phyloP scores from a whole-genome alignment of 2,329 filamentous ascomycete genomes.

The Hypomyces rosellus region DNA sequence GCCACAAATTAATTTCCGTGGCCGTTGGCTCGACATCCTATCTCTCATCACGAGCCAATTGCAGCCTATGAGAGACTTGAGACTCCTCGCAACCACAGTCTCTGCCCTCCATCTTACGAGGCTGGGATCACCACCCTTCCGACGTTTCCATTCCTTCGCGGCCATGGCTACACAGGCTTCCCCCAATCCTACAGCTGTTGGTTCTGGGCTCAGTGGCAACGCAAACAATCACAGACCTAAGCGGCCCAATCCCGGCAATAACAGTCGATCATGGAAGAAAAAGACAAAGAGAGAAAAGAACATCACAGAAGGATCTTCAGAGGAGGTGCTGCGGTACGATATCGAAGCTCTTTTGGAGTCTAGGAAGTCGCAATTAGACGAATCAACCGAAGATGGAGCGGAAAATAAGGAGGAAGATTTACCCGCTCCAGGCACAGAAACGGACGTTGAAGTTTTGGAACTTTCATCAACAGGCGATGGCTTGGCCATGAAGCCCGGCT shows the following conservation, averaged over 20 bases:
- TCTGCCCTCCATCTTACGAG: not conserved
- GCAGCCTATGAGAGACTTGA: slow-evolving; percentile 13
- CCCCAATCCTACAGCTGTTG: not conserved
- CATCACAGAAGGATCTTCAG: slow-evolving; percentile 55
- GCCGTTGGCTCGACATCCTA: no score
- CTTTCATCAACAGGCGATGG: slow-evolving; percentile 92
- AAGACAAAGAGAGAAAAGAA: slow-evolving; percentile 54
- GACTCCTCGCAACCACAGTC: not conserved
- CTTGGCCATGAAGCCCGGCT: slow-evolving; percentile 64
- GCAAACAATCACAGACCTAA: slow-evolving; percentile 14
- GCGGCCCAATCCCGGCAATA: slow-evolving; percentile 17
- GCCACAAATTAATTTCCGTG: no score
- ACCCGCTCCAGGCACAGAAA: slow-evolving; percentile 64
- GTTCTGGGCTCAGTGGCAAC: slow-evolving; percentile 7
- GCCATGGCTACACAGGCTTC: slow-evolving; percentile 13
- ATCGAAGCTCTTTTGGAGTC: slow-evolving; percentile 49
- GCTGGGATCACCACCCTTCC: not conserved
- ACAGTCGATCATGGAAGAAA: slow-evolving; percentile 30
- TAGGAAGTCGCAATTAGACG: slow-evolving; percentile 28
- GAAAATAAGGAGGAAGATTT: slow-evolving; percentile 29
- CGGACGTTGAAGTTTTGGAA: slow-evolving; percentile 73
- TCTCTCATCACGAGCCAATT: not conserved
- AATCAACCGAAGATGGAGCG: slow-evolving; percentile 16
- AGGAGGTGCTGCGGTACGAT: slow-evolving; percentile 61
- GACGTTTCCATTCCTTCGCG: slow-evolving; percentile 3